Evolutionary conservation across 345 rosid species (phyloP).

Genomic region (Eucalyptus sp.): DNA sequence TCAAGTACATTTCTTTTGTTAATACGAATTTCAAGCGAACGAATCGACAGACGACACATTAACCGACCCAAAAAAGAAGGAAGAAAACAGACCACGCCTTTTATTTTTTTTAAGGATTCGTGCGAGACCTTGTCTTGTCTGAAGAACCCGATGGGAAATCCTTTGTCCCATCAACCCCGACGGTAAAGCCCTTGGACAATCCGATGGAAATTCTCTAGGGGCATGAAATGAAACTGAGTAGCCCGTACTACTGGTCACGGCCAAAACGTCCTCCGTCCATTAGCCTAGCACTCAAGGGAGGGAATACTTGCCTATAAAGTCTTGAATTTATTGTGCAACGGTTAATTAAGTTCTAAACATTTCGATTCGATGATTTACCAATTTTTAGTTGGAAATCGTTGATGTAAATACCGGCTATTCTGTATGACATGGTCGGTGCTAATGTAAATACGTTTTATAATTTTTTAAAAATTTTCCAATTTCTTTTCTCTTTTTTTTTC

Average conservation of each 20-base stretch:
- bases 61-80: too few relatives aligned
- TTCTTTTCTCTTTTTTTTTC: not conserved
- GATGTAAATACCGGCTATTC: fast-evolving
- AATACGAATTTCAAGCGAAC: not conserved
- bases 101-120: not conserved
- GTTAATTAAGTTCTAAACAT: fast-evolving
- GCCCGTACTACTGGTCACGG: not conserved
- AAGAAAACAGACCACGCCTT: too few relatives aligned
- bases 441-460: not conserved
- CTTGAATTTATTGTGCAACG: fast-evolving
- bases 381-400: not conserved
- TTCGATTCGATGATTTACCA: not conserved
- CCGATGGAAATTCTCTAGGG: not conserved
- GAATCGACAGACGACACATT: not conserved
- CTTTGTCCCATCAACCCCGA: not conserved
- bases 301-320: not conserved
- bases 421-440: fast-evolving
- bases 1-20: not conserved
- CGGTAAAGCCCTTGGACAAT: not conserved
- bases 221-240: not conserved
- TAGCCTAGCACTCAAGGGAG: not conserved
- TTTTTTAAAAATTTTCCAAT: fast-evolving
- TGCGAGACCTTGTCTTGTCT: not conserved
- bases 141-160: not conserved
- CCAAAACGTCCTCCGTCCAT: not conserved